phyloP scores from a whole-genome alignment of 2,329 filamentous ascomycete genomes.

The Metarhizium album region DNA sequence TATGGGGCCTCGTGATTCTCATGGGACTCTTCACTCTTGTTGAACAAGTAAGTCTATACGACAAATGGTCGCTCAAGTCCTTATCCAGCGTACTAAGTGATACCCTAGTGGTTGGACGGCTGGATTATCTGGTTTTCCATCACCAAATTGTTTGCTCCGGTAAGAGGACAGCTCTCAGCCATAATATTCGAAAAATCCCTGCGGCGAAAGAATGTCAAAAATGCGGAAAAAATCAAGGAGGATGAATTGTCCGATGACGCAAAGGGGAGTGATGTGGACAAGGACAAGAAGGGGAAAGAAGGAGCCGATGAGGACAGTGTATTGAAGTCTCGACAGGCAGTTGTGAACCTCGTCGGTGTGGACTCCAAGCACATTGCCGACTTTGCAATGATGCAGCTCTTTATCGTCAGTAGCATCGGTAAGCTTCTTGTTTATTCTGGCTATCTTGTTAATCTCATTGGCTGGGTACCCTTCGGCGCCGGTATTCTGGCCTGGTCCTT shows the following conservation, averaged over 20 bases:
- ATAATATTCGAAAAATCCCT: conserved; percentile 70
- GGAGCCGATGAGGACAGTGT: conserved; percentile 42
- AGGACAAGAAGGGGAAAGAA: conserved; percentile 30
- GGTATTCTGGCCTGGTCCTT: conserved; percentile 55
- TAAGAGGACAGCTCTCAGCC: conserved; percentile 59
- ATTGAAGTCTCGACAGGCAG: conserved; percentile 49
- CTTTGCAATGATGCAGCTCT: conserved; percentile 55
- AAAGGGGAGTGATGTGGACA: conserved; percentile 16
- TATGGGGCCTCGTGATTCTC: conserved; percentile 58
- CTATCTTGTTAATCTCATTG: conserved; percentile 60
- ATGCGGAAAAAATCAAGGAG: conserved; percentile 37
- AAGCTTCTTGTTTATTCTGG: conserved; percentile 55
- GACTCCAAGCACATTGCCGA: conserved; percentile 60
- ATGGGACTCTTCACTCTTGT: conserved; percentile 50
- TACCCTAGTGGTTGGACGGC: conserved; percentile 44
- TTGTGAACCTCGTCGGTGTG: conserved; percentile 70
- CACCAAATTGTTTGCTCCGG: conserved; percentile 50
- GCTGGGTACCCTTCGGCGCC: conserved; percentile 56
- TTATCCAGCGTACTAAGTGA: conserved; percentile 6
- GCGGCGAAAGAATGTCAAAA: conserved; percentile 66
- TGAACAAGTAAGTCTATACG: conserved; percentile 25
- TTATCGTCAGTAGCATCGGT: conserved; percentile 50
- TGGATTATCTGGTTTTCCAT: conserved; percentile 58
- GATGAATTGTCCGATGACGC: conserved; percentile 17
- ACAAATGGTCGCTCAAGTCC: not conserved